Percentiles rank a stretch among this genome's conserved stretches.
phyloP scores from a whole-genome alignment of 2,329 filamentous ascomycete species.

The Stagonosporopsis cucurbitacearum region DNA sequence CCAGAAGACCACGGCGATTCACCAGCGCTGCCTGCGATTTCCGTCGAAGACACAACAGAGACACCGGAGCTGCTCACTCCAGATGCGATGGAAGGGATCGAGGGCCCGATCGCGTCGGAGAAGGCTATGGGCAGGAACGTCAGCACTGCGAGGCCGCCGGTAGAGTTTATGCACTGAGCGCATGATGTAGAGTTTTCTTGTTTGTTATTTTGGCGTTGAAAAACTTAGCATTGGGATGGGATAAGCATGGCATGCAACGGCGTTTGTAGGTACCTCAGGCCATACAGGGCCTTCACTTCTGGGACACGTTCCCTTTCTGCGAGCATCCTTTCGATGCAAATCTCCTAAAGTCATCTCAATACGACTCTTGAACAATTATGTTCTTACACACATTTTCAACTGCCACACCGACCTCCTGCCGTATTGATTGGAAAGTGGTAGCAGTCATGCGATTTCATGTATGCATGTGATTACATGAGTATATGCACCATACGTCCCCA shows the following conservation, averaged over 20 bases:
- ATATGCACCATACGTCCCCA: background rate
- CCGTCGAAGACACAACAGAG: slow-evolving; percentile 66
- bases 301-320: background rate
- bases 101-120: slow-evolving; percentile 44
- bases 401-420: background rate
- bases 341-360: background rate
- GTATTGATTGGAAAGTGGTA: background rate
- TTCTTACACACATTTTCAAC: background rate
- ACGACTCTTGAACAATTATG: background rate
- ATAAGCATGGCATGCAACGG: slow-evolving; percentile 30
- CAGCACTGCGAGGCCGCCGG: slow-evolving; percentile 48
- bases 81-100: slow-evolving; percentile 42
- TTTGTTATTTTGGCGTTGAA: slow-evolving; percentile 18
- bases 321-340: background rate
- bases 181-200: background rate
- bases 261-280: slow-evolving; percentile 26
- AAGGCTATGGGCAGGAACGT: slow-evolving; percentile 43
- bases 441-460: background rate
- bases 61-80: slow-evolving; percentile 57
- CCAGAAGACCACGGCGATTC: slow-evolving; percentile 67
- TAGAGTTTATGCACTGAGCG: slow-evolving; percentile 48
- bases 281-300: background rate
- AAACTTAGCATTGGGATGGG: slow-evolving; percentile 18
- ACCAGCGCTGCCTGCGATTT: slow-evolving; percentile 66
- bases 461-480: background rate